A percentile compares a stretch with the other conserved stretches of the same genome.
These are phyloP conservation scores for Neurospora sp. DNA, from an alignment of 495 filamentous ascomycete species.

Conservation along the genomic window DNA sequence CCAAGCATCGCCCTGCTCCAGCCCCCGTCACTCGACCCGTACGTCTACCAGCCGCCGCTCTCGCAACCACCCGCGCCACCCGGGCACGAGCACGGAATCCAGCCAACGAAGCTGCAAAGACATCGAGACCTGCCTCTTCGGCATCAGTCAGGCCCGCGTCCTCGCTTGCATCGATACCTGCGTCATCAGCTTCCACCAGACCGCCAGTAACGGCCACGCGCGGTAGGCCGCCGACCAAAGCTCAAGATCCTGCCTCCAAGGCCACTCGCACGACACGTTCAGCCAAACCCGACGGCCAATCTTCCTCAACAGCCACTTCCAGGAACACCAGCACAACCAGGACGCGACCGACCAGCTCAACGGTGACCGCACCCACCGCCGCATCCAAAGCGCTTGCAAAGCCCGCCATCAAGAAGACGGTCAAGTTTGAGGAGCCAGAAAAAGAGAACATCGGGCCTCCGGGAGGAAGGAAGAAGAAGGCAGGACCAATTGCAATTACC, in stretches of 20 bases:
- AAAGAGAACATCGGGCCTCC: slow-evolving; percentile 42
- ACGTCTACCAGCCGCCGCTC: slow-evolving; percentile 11
- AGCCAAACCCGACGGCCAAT: background rate
- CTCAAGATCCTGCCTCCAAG: slow-evolving; percentile 13
- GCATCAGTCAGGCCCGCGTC: background rate
- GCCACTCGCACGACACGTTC: slow-evolving; percentile 13
- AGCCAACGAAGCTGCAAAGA: slow-evolving; percentile 4
- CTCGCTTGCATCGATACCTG: background rate
- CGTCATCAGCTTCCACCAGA: background rate
- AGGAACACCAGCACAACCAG: background rate
- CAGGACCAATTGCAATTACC: slow-evolving; percentile 14
- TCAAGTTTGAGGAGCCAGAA: slow-evolving; percentile 47
- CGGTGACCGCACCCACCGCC: slow-evolving; percentile 14
- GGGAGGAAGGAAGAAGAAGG: slow-evolving; percentile 17
- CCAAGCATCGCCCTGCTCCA: slow-evolving; percentile 9
- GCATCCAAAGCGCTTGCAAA: slow-evolving; percentile 23
- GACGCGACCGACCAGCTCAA: background rate
- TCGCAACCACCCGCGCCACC: slow-evolving; percentile 32
- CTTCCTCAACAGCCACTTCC: background rate
- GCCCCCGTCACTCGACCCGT: slow-evolving; percentile 7
- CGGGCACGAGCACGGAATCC: slow-evolving; percentile 36
- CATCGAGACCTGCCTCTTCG: background rate
- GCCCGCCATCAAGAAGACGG: slow-evolving; percentile 39
- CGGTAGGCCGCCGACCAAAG: slow-evolving; percentile 36
- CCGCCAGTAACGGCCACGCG: slow-evolving; percentile 20